Conservation (phyloP, 1,139 yeast species). For the Sugiyamaella japonica region DNA sequence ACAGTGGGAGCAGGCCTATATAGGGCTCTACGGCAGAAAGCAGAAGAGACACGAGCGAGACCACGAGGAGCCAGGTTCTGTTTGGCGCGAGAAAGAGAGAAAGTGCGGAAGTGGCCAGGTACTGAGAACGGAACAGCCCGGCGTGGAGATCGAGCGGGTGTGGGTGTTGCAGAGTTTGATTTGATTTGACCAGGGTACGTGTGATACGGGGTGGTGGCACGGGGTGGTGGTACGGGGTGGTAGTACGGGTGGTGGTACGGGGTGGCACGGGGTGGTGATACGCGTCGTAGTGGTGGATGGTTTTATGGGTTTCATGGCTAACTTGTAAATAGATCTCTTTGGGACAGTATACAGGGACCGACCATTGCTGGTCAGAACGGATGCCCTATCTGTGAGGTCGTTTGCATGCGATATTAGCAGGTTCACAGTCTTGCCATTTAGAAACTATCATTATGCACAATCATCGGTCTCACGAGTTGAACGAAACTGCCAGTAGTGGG, state of each 20-base stretch:
- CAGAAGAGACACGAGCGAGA: background rate
- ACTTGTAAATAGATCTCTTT: too few species aligned
- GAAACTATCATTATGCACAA: background rate
- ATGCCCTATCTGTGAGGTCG: too few species aligned
- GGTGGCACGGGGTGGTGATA: too few species aligned
- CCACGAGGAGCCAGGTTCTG: background rate
- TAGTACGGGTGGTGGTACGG: too few species aligned
- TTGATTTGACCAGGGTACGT: background rate
- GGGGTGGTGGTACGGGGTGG: too few species aligned
- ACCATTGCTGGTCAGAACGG: too few species aligned
- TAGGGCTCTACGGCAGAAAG: background rate
- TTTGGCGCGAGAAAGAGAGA: background rate
- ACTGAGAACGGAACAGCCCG: too few species aligned
- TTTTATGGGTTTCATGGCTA: too few species aligned
- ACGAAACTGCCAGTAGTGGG: background rate
- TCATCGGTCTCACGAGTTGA: background rate
- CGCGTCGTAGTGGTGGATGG: too few species aligned
- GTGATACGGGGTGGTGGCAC: background rate
- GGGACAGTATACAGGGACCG: too few species aligned
- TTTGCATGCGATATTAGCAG: background rate
- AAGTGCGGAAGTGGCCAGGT: too few species aligned
- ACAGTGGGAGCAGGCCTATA: background rate
- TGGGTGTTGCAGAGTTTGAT: background rate
- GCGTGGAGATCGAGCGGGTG: background rate
- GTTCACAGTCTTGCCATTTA: background rate